These are phyloP conservation scores for Chaetomiaceae sp. DNA, from an alignment of 2,329 filamentous ascomycete species.

Conservation along the genomic window DNA sequence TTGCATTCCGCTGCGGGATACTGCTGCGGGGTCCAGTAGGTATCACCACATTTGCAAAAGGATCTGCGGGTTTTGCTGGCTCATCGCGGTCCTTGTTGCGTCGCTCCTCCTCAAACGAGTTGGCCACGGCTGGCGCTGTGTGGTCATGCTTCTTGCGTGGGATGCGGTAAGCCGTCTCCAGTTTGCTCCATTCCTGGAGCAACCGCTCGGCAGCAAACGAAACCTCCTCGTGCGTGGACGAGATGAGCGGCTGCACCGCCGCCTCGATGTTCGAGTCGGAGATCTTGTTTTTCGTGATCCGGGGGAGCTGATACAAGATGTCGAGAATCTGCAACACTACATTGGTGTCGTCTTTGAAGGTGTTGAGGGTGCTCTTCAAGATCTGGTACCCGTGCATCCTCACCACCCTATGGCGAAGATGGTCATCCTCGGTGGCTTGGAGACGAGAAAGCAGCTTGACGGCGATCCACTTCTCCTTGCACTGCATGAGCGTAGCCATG, in stretches of 20 bases:
- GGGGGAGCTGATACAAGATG: constrained; percentile 81
- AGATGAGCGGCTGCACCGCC: constrained; percentile 62
- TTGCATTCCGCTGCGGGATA: constrained; percentile 46
- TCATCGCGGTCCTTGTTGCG: constrained; percentile 45
- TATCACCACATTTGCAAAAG: constrained; percentile 44
- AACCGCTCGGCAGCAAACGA: constrained; percentile 63
- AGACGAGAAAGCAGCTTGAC: constrained; percentile 90
- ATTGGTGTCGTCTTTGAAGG: constrained; percentile 85
- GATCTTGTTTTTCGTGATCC: constrained; percentile 94
- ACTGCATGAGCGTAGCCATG: constrained; percentile 94
- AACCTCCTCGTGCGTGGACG: constrained; percentile 68
- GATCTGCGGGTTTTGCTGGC: constrained; percentile 36
- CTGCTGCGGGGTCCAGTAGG: constrained; percentile 57
- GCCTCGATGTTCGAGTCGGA: constrained; percentile 91
- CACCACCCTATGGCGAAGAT: constrained; percentile 79
- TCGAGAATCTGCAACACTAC: constrained; percentile 84
- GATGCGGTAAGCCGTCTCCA: constrained; percentile 89
- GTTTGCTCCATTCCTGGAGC: constrained; percentile 77
- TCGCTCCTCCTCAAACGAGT: constrained; percentile 55
- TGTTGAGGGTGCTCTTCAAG: constrained; percentile 75
- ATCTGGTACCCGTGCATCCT: constrained; percentile 98
- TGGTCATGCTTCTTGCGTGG: constrained; percentile 81
- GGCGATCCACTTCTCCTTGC: constrained; percentile 98
- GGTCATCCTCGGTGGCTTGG: constrained; percentile 78
- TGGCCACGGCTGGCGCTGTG: constrained; percentile 44